phyloP scores from a whole-genome alignment of 2,329 filamentous ascomycete species.

The Hypoxylon sp. region DNA sequence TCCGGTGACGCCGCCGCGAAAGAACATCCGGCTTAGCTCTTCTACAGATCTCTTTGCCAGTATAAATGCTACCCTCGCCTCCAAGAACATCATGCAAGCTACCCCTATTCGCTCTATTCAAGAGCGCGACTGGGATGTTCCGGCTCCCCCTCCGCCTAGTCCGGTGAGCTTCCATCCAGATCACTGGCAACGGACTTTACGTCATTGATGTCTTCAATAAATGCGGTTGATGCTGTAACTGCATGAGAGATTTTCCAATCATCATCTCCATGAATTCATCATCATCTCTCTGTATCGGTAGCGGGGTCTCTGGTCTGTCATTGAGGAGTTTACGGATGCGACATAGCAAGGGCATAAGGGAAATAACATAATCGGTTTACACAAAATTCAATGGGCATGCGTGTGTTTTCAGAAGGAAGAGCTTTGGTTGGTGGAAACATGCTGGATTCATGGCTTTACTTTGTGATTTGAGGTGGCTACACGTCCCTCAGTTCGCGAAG shows the following conservation, averaged over 20 bases:
- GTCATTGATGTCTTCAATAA: conserved; percentile 46
- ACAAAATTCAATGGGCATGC: conserved; percentile 49
- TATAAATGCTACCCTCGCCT: conserved; percentile 66
- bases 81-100: conserved; percentile 59
- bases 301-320: conserved; percentile 42
- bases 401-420: conserved; percentile 39
- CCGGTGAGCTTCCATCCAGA: conserved; percentile 73
- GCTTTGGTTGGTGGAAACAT: conserved; percentile 30
- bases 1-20: conserved; percentile 64
- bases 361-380: conserved; percentile 50
- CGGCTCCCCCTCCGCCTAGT: conserved; percentile 75
- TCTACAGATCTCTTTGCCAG: conserved; percentile 68
- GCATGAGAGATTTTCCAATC: conserved; percentile 20
- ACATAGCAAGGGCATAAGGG: conserved; percentile 47
- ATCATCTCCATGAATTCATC: conserved; percentile 36
- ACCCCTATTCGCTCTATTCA: conserved; percentile 67
- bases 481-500: conserved; percentile 18
- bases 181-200: conserved; percentile 64
- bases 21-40: conserved; percentile 62
- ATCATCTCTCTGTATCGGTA: conserved; percentile 50
- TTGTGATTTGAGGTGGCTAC: conserved; percentile 27
- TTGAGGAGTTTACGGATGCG: conserved; percentile 50
- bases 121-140: conserved; percentile 73
- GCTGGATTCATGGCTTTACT: conserved; percentile 34
- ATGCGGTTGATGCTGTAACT: conserved; percentile 9